A percentile compares a stretch with the other conserved stretches of the same genome.
Evolutionary conservation across 306 rosid species (phyloP).

Genomic region (Trichosanthes truncata): DNA sequence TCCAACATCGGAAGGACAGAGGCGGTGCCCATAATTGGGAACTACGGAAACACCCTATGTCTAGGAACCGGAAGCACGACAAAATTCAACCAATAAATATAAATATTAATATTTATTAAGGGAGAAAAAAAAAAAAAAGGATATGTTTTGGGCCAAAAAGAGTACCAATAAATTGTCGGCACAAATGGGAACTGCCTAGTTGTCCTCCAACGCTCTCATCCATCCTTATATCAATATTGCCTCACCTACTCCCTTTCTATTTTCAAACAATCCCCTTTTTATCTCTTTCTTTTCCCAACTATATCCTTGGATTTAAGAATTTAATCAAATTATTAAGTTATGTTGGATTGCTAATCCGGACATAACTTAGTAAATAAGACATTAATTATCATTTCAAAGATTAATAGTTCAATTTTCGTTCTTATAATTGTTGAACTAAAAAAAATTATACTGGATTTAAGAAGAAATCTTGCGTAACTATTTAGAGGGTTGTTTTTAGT

Average conservation of each 20-base stretch:
- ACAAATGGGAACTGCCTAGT: background rate
- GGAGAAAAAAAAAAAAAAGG: background rate
- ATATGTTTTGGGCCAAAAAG: background rate
- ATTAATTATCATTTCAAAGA: too few relatives aligned
- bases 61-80: conserved; percentile 1
- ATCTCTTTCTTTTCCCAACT: too few relatives aligned
- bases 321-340: too few relatives aligned
- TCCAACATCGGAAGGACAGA: background rate
- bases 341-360: too few relatives aligned
- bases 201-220: background rate
- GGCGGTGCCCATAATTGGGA: conserved; percentile 1
- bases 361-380: too few relatives aligned
- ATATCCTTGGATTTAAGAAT: too few relatives aligned
- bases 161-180: background rate
- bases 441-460: too few relatives aligned
- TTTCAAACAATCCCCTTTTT: background rate
- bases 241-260: background rate
- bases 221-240: background rate
- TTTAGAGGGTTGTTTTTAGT: too few relatives aligned
- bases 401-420: too few relatives aligned
- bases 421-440: too few relatives aligned
- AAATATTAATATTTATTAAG: background rate
- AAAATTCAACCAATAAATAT: background rate
- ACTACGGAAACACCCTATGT: background rate
- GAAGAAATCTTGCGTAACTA: too few relatives aligned